Evolutionary conservation across 148 eudicot species (phyloP).

Genomic region (Camellia japonica): DNA sequence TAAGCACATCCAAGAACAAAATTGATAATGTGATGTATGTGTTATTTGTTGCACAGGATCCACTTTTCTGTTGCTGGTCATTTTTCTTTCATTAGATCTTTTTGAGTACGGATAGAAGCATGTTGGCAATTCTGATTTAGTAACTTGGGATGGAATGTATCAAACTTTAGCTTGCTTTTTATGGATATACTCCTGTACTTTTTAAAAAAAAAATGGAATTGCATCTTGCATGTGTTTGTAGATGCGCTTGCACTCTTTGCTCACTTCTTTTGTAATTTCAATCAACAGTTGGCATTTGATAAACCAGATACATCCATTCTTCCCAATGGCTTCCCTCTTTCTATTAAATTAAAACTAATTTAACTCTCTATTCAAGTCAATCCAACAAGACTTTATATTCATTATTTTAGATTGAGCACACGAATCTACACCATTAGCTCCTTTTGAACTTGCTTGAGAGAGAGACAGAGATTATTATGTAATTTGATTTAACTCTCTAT

Average conservation of each 20-base stretch:
- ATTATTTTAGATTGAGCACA: not conserved
- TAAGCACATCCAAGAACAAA: not conserved
- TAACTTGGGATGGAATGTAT: not conserved
- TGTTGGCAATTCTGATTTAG: not conserved
- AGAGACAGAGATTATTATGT: not conserved
- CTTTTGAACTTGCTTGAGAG: not conserved
- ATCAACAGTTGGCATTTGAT: not conserved
- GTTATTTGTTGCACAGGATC: not conserved
- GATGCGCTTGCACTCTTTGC: too few species aligned
- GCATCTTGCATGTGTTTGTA: not conserved
- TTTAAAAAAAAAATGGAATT: too few species aligned
- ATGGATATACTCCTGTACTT: not conserved
- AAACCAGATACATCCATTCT: not conserved
- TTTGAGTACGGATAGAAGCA: not conserved
- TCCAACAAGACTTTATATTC: not conserved
- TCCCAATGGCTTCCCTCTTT: not conserved
- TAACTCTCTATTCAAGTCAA: not conserved
- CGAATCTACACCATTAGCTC: slow-evolving; percentile 4
- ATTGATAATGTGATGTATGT: not conserved
- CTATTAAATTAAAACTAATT: not conserved
- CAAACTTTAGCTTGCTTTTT: not conserved
- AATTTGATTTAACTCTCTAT: too few species aligned
- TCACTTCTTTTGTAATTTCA: not conserved
- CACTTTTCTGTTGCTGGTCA: not conserved
- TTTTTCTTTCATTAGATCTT: not conserved